Conservation (phyloP, 192 early-diverging fungal species). For the Helicostylum pulchrum region DNA sequence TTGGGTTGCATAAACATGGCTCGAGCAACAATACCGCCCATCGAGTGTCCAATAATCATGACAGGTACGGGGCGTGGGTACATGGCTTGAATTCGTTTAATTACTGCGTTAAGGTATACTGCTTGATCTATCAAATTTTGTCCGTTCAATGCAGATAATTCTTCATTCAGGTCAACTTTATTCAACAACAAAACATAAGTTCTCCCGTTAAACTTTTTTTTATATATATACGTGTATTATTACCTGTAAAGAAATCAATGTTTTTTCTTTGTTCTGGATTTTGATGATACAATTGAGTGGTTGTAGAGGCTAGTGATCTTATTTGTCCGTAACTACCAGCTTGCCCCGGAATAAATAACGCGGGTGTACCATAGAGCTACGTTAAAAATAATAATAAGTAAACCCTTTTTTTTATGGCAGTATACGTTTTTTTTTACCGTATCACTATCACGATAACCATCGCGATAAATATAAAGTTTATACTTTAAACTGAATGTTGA, state of each 20-base stretch:
- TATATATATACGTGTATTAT: too few relatives aligned
- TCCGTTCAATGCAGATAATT: conserved; percentile 84
- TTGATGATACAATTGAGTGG: conserved; percentile 54
- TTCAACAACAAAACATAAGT: not conserved
- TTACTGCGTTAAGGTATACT: conserved; percentile 72
- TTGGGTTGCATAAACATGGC: conserved; percentile 68
- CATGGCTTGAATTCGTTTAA: conserved; percentile 63
- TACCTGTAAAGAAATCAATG: conserved; percentile 58
- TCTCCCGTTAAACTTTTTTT: not conserved
- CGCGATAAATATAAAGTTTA: conserved; percentile 69
- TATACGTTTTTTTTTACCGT: conserved; percentile 10
- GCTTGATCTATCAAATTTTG: conserved; percentile 80
- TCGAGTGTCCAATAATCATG: conserved; percentile 83
- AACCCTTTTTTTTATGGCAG: not conserved
- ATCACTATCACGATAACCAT: conserved; percentile 50
- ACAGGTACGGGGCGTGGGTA: conserved; percentile 65
- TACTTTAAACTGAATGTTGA: conserved; percentile 65
- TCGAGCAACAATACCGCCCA: conserved; percentile 95
- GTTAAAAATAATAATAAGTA: not conserved
- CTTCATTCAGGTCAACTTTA: conserved; percentile 81
- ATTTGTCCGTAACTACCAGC: conserved; percentile 92
- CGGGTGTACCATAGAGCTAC: conserved; percentile 66
- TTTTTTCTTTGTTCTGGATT: conserved; percentile 6
- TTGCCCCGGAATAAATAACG: conserved; percentile 93
- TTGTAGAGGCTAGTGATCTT: conserved; percentile 74